Percentiles rank a stretch among this genome's conserved stretches.
Evolutionary conservation across 2,329 filamentous ascomycete genomes (phyloP).

Genomic region (Trematosphaeria pertusa): DNA sequence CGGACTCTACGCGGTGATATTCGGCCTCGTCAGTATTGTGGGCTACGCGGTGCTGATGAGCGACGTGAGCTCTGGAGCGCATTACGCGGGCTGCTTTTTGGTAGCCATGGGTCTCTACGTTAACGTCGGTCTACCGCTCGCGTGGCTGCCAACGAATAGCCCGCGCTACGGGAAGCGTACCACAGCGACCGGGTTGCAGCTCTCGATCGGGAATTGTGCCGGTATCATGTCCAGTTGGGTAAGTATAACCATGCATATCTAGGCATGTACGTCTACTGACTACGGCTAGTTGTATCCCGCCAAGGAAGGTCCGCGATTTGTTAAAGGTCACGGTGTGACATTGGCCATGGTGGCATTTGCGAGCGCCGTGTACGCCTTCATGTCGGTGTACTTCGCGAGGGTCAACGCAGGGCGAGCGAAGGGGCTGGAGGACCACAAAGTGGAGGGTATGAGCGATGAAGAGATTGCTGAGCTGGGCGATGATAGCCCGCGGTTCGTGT

Average conservation of each 20-base stretch:
- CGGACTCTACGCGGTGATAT: slow-evolving; percentile 68
- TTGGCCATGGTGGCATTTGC: slow-evolving; percentile 58
- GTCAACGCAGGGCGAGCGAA: slow-evolving; percentile 48
- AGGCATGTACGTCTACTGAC: not conserved
- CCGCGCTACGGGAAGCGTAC: slow-evolving; percentile 80
- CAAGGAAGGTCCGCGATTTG: slow-evolving; percentile 54
- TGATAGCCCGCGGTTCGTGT: slow-evolving; percentile 53
- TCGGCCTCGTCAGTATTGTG: slow-evolving; percentile 68
- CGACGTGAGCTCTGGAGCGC: slow-evolving; percentile 65
- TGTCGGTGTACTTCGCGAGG: slow-evolving; percentile 48
- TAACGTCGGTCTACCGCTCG: slow-evolving; percentile 61
- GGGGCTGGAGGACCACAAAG: slow-evolving; percentile 51
- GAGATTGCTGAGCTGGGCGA: slow-evolving; percentile 55
- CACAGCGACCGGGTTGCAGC: slow-evolving; percentile 73
- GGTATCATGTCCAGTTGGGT: slow-evolving; percentile 79
- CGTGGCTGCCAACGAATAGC: slow-evolving; percentile 70
- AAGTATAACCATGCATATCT: too few relatives aligned
- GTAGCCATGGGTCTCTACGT: slow-evolving; percentile 76
- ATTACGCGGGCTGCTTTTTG: slow-evolving; percentile 80
- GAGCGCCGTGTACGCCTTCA: slow-evolving; percentile 42
- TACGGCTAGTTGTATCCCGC: slow-evolving; percentile 52
- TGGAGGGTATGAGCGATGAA: slow-evolving; percentile 51
- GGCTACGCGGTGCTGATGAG: slow-evolving; percentile 74
- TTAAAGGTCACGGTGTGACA: slow-evolving; percentile 60
- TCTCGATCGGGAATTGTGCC: slow-evolving; percentile 72